Conservation (phyloP, 164 flowering plant genomes). For the Brasenia schreberi region DNA sequence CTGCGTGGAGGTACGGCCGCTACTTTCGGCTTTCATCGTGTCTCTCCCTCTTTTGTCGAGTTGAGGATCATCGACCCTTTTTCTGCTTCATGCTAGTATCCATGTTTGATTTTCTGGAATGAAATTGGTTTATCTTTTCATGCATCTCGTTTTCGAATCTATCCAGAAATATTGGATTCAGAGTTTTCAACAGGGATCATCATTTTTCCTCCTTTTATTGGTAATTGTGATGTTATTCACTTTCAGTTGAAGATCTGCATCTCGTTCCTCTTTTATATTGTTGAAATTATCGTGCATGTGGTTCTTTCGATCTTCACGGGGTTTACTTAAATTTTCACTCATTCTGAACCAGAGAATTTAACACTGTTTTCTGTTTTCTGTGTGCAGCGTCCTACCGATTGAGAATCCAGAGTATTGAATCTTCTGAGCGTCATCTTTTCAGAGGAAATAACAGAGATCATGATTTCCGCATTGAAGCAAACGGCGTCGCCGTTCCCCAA, state of each 20-base stretch:
- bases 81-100: no score
- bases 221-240: no score
- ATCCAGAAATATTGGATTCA: no score
- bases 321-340: background rate
- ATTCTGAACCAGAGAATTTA: background rate
- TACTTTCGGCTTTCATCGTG: no score
- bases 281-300: no score
- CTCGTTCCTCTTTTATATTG: no score
- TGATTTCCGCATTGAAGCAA: constrained; percentile 22
- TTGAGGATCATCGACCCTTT: background rate
- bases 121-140: no score
- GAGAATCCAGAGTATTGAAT: background rate
- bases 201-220: no score
- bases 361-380: background rate
- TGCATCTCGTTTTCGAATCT: no score
- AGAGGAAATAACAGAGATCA: background rate
- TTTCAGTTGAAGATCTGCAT: no score
- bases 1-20: background rate
- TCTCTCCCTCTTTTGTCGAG: background rate
- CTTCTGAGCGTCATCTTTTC: background rate
- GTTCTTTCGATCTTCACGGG: background rate
- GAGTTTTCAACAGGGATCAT: no score
- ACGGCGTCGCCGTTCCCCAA: constrained; percentile 4
- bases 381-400: background rate
- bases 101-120: no score